Base-by-base conservation (phyloP, 2,329 filamentous ascomycete genomes). In the Fusarium euwallaceae region DNA sequence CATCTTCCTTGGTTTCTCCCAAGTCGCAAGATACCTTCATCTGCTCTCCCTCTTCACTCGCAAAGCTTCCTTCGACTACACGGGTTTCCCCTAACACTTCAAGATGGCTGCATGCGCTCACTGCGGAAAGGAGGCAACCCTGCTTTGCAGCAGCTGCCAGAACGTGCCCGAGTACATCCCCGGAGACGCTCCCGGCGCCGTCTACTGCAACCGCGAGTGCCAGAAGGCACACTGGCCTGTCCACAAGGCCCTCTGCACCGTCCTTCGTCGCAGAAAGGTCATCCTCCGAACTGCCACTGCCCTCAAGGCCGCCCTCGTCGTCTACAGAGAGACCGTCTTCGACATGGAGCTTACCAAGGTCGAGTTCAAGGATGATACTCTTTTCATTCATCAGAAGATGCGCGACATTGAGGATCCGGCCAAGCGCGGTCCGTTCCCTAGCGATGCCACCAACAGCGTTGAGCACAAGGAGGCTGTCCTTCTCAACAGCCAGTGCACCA, bases 191-290 rank as follows among this genome's bases (percentile, higher is more conserved):
- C 24, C 14, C n/a, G 17, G 20, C 22, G 20, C 45, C 45, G 60
- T 63, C 34, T 76, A 71, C 62, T 76, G 68, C 60, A 41, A 41
- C 27, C 56, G n/a, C 14, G 71, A 67, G 22, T 76, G 71, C 32
- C 60, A 74, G 53, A 55, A 11, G 14, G 34, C 32, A 36, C 37
- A 76, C 62, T 48, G 55, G 63, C 48, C 37, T 14, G 32, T 20
- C 3, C 73, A 76, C 27, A 73, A 65, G 17, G 17, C 22, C 17
- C 24, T 27, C n/a, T 76, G 72, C 56, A 41, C 20, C 32, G 61
- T 61, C 12, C 24, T 72, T 36, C 59, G 51, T 9, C 37, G n/a
- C 20, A 61, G 71, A 17, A 74, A 61, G 41, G 53, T 34, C 45
- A 53, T 74, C 3, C 12, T 66, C 12, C 61, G 71, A 20, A 55